Evolutionary conservation across 202 grass and related monocot species (phyloP), one percentile per base, ranked within the genome.

Genomic region (Eragrostis tef): DNA sequence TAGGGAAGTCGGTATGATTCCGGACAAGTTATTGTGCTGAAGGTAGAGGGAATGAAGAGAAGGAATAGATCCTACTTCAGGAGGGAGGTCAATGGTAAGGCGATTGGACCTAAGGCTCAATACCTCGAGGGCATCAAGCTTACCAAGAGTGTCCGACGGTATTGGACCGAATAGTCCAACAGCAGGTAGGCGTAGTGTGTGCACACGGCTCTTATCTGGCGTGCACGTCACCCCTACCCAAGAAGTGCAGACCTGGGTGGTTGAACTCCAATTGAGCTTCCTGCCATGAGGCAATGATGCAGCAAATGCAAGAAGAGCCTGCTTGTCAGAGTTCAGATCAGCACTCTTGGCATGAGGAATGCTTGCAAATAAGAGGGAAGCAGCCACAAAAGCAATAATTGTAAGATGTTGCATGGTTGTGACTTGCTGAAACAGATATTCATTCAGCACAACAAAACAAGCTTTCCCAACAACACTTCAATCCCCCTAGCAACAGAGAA

Each of bases 41-140:
- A 98, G 88, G 67, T 86, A 94, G 50, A 98, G 90, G 71, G 86
- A 98, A 84, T 88, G 92, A 51, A 98, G 81, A 70, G 95, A 89
- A 90, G 90, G 95, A 75, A 98, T 88, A 9, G 95, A 93, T 79
- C 88, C 76, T 80, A 98, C 88, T 78, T 94, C 92, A 62, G 95
- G 81, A 70, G 95, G 92, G 65, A 98, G 85, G 72, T 94, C 79
- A 63, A 87, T 63, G 75, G 87, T 98, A 68, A 99, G 79, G 67
- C 92, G 90, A 71, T 98, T 98, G 68, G 90, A 98, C 61, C 92
- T 79, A 49, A 98, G 92, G 80, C 95, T 98, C 84, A 98, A 84
- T 65, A 98, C 80, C 77, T 98, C 85, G 29, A 98, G 65, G 22
- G 92, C 95, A 81, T 98, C 90, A 86, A 98, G 95, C 66, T 94